A percentile compares a stretch with the other conserved stretches of the same genome.
phyloP scores from a whole-genome alignment of 495 filamentous ascomycete species.

The Lasiosphaeria miniovina region DNA sequence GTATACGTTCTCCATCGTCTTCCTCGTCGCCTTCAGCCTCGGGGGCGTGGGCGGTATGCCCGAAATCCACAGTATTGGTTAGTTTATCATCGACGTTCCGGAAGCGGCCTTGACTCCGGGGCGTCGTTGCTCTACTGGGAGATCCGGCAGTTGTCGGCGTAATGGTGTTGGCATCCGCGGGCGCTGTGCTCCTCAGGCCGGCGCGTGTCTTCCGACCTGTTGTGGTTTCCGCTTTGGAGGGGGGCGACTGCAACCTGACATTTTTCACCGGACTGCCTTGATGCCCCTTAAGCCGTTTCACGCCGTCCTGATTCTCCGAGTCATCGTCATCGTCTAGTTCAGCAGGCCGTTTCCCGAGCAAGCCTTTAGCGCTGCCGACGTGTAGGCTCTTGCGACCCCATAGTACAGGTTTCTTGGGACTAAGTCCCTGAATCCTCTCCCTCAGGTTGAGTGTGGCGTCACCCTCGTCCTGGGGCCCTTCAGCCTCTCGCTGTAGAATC shows the following conservation, averaged over 20 bases:
- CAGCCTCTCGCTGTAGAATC: slow-evolving; percentile 48
- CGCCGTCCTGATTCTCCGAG: slow-evolving; percentile 56
- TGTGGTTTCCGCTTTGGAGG: slow-evolving; percentile 60
- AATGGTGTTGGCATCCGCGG: slow-evolving; percentile 9
- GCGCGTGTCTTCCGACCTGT: slow-evolving; percentile 55
- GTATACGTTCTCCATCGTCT: slow-evolving; percentile 62
- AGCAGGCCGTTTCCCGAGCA: slow-evolving; percentile 70
- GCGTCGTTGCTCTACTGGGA: slow-evolving; percentile 50
- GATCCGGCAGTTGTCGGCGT: slow-evolving; percentile 46
- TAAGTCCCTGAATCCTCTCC: slow-evolving; percentile 74
- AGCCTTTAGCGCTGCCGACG: slow-evolving; percentile 68
- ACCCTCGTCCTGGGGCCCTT: slow-evolving; percentile 48
- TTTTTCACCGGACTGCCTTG: slow-evolving; percentile 77
- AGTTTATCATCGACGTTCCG: slow-evolving; percentile 44
- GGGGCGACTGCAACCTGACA: slow-evolving; percentile 62
- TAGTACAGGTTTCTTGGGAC: slow-evolving; percentile 68
- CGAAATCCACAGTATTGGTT: slow-evolving; percentile 45
- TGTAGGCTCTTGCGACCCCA: slow-evolving; percentile 72
- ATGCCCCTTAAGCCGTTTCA: slow-evolving; percentile 67
- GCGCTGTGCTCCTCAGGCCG: slow-evolving; percentile 38
- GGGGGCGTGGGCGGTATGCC: slow-evolving; percentile 34
- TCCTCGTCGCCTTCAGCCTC: slow-evolving; percentile 34
- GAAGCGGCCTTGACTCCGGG: slow-evolving; percentile 49
- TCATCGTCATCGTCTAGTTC: slow-evolving; percentile 73
- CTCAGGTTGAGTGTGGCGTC: slow-evolving; percentile 64